phyloP scores from a whole-genome alignment of 2,329 filamentous ascomycete genomes.

The Drechslerella stenobrocha region DNA sequence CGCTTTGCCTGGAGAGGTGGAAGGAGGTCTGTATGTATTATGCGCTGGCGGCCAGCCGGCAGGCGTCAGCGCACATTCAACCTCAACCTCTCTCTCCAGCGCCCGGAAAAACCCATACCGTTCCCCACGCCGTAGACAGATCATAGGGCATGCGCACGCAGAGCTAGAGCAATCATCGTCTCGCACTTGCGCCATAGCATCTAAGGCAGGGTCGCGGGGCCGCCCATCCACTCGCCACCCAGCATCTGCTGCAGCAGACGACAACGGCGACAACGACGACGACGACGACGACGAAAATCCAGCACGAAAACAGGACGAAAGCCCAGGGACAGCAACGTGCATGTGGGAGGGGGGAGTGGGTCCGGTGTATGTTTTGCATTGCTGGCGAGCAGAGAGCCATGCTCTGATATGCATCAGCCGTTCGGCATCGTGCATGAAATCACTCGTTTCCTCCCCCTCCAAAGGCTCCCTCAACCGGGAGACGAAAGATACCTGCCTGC shows the following conservation, averaged over 20 bases:
- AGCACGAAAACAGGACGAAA: not conserved
- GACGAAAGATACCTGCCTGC: not conserved
- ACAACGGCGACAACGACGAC: not conserved
- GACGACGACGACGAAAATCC: not conserved
- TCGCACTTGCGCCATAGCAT: not conserved
- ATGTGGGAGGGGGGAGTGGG: constrained; percentile 31
- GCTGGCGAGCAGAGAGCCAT: constrained; percentile 28
- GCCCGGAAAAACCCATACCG: not conserved
- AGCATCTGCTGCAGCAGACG: not conserved
- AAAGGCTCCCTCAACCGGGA: not conserved
- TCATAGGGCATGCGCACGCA: not conserved
- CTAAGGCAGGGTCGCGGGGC: constrained; percentile 3
- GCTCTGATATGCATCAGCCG: constrained; percentile 25
- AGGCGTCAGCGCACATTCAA: not conserved
- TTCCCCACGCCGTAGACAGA: not conserved
- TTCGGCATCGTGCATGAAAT: constrained; percentile 29
- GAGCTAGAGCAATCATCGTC: not conserved
- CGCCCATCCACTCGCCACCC: not conserved
- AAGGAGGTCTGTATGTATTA: constrained; percentile 29
- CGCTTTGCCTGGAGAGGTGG: not conserved
- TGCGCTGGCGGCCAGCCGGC: constrained; percentile 38
- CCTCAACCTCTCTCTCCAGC: no score
- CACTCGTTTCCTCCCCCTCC: constrained; percentile 15
- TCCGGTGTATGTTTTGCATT: constrained; percentile 45
- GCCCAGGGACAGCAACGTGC: constrained; percentile 28